Evolutionary conservation across 2,329 filamentous ascomycete species (phyloP).

Genomic region (Paracorniculantispora psalliotae): DNA sequence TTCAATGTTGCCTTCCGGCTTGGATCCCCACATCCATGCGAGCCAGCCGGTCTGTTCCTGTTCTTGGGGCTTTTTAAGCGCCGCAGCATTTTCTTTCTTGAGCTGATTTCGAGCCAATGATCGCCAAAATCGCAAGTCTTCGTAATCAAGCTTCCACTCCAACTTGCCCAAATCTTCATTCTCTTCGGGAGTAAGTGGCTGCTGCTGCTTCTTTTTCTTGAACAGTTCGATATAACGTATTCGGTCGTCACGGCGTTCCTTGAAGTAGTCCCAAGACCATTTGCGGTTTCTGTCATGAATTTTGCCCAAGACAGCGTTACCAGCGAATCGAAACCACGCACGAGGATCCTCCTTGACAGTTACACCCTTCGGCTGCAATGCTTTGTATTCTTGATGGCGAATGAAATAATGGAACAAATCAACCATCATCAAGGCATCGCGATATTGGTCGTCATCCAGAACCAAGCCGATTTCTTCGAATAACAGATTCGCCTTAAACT

Average conservation of each 20-base stretch:
- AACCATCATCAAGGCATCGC: conserved; percentile 95
- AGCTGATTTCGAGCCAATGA: conserved; percentile 91
- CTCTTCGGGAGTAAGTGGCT: conserved; percentile 67
- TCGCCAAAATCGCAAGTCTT: conserved; percentile 95
- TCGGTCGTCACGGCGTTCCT: conserved; percentile 85
- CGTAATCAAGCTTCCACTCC: conserved; percentile 85
- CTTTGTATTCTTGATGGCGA: conserved; percentile 95
- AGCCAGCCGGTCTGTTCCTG: conserved; percentile 80
- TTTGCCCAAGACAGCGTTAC: conserved; percentile 80
- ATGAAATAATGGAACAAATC: conserved; percentile 99
- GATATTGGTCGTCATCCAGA: conserved; percentile 96
- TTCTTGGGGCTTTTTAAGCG: conserved; percentile 61
- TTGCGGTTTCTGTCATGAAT: conserved; percentile 90
- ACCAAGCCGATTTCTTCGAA: conserved; percentile 98
- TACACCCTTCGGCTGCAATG: conserved; percentile 75
- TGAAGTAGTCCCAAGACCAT: conserved; percentile 97
- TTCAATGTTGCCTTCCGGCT: conserved; percentile 57
- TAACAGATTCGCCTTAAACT: conserved; percentile 82
- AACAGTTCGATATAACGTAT: conserved; percentile 87
- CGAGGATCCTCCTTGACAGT: conserved; percentile 82
- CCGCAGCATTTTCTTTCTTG: conserved; percentile 87
- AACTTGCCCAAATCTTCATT: conserved; percentile 66
- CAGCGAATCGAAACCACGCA: conserved; percentile 91
- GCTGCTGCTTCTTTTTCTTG: conserved; percentile 82
- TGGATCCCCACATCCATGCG: conserved; percentile 85